Base-by-base conservation (phyloP, 1,139 yeast species). In the Hyphopichia buzzinii region DNA sequence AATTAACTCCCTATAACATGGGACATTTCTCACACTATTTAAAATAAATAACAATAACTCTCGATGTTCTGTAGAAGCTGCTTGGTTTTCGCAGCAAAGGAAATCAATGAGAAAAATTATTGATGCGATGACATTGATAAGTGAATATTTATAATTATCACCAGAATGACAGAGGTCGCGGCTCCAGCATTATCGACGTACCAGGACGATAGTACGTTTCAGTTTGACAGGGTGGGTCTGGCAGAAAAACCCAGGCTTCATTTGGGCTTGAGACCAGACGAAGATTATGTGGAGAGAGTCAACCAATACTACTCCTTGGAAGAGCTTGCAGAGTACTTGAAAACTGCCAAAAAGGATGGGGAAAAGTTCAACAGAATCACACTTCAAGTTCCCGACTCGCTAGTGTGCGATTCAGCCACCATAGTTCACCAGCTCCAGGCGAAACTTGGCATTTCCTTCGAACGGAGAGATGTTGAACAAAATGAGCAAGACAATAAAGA, bases 321-420 rank as follows among this genome's bases (percentile, higher is more conserved):
- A 14, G 69, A 71, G 36, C 52, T 84, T 10, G 60, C 67, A 0
- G 47, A 49, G 1, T 67, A 55, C 42, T 54, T 82, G 11, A 59
- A 64, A 25, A 57, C 53, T 6, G 52, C 48, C 2, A 46, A 47
- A 1, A 55, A 55, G 0, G 23, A 19, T 10, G 23, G 23, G 8
- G 10, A 6, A 6, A 52, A 50, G 31, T 81, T 65, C 55, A 60
- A 55, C 31, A 69, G 73, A 29, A 72, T 90, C 3, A 90, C 97
- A 0, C 64, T 92, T 27, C 99, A 92, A 59, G 90, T 94, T 47
- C 97, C 98, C 0, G 98, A 94, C 57, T 47, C 65, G 6, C 64
- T 89, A 34, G 76, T 94, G 1, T 72, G 81, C 35, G 97, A 92
- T 54, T 81, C 97, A 2, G 80, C 94, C 0, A 72, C 80, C 13